phyloP scores from a whole-genome alignment of 352 stramenopile species.

The Blastocystis hominis region DNA sequence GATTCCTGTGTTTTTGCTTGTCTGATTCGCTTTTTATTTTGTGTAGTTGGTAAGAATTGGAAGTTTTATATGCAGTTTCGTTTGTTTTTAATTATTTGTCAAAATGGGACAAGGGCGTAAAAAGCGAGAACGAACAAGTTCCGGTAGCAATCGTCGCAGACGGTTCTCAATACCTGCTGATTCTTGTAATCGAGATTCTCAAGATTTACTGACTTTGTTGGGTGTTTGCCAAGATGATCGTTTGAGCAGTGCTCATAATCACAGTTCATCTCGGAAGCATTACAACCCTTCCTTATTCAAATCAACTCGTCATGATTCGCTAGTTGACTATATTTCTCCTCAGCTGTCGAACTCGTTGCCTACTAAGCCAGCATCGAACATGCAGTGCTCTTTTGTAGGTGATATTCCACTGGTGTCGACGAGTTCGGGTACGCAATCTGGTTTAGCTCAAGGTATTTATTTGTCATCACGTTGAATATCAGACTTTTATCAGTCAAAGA shows the following conservation, averaged over 20 bases:
- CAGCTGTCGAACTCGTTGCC: background rate
- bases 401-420: background rate
- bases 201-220: background rate
- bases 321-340: slow-evolving; percentile 33
- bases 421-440: background rate
- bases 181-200: background rate
- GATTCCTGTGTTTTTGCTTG: too few species aligned
- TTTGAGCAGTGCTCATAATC: background rate
- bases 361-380: background rate
- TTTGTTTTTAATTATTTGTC: background rate
- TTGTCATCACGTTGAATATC: background rate
- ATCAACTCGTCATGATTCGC: background rate
- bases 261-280: background rate
- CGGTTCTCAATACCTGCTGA: background rate
- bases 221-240: background rate
- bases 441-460: background rate
- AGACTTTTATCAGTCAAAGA: background rate
- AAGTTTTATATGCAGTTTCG: background rate
- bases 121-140: background rate
- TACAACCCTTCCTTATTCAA: background rate
- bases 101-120: slow-evolving; percentile 41
- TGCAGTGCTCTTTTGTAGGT: too few species aligned
- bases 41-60: background rate
- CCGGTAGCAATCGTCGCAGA: background rate
- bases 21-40: too few species aligned